Base-by-base conservation (phyloP, 139 green algal species). In the Chlorella vulgaris region DNA sequence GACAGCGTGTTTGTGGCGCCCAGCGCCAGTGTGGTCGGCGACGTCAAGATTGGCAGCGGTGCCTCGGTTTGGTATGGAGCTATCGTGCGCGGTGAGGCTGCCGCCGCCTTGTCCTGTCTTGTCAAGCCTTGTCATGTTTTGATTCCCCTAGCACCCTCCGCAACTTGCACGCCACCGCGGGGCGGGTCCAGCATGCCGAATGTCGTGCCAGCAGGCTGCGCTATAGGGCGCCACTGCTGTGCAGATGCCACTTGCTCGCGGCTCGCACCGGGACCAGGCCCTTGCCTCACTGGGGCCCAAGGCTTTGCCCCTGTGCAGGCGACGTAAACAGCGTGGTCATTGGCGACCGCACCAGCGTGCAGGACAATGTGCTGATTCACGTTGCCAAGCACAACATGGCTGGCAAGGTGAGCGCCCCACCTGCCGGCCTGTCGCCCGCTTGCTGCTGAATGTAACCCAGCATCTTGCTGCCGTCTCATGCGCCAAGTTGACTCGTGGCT, bases 261-360 rank as follows among this genome's bases (percentile, higher is more conserved):
- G n/a, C n/a, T n/a, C n/a, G n/a, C n/a, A n/a, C n/a, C n/a, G n/a
- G n/a, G n/a, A n/a, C n/a, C n/a, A n/a, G n/a, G n/a, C n/a, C n/a
- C n/a, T n/a, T n/a, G n/a, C n/a, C n/a, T n/a, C n/a, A n/a, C n/a
- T n/a, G n/a, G n/a, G n/a, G n/a, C 69, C 18, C 10, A 26, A 21
- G 40, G 18, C 31, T 33, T 1, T 62, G 19, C 76, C 22, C 21
- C 1, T 36, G 38, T 70, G 47, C 84, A 96, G 93, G 92, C 19
- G 96, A 99, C 80, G 94, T 99, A 22, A 98, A 98, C 86, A 81
- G 76, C 77, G 95, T 99, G 40, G 80, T 60, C 2, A 83, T 99
- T 3, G 96, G 95, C 13, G 81, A 88, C 38, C 93, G 91, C 80
- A 96, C 91, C 73, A 98, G 94, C 86, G 93, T 99, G 61, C 91